Base-by-base conservation (phyloP, 257 asterid species). In the Ilex aquifolium region DNA sequence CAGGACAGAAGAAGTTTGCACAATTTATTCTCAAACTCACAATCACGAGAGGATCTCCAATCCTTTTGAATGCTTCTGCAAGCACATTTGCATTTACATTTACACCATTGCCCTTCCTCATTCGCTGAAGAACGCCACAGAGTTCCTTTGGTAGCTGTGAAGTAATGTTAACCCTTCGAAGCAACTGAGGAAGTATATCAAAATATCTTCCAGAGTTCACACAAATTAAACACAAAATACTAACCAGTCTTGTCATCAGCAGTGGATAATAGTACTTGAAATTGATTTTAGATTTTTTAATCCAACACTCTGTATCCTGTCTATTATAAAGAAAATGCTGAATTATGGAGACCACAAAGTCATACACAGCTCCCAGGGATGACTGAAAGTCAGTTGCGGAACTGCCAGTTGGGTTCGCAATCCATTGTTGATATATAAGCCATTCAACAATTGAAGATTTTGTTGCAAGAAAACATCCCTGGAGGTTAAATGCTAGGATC, bases 31-130 rank as follows among this genome's bases (percentile, higher is more conserved):
- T 50, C 32, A 65, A 16, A 56, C 59, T 65, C 9, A 80, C 81
- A 64, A 79, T 61, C 56, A 84, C 74, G 27, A 82, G 53, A 36
- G 92, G 95, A 72, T 84, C 80, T n/a, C 82, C 79, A 2, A 74
- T 64, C 21, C 42, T 44, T 60, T 71, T 67, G 62, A 79, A 76
- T 7, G 93, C 95, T 57, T 44, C 72, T 7, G 82, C 82, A 58
- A 80, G 54, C 16, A 57, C 66, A 53, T 67, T 44, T 16, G n/a
- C 10, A 66, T 36, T 11, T 21, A 67, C 40, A 6, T 0, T 57
- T 11, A n/a, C 29, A 40, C 13, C 5, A 15, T 17, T 62, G 12
- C 15, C 55, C 69, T 27, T 60, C 46, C 13, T 29, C 14, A 65
- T 59, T 49, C 17, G 61, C n/a, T 12, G 31, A 57, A 84, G 50